A percentile compares a stretch with the other conserved stretches of the same genome.
Evolutionary conservation across 805 yeast species (phyloP).

Genomic region (Hanseniaspora thailandica): DNA sequence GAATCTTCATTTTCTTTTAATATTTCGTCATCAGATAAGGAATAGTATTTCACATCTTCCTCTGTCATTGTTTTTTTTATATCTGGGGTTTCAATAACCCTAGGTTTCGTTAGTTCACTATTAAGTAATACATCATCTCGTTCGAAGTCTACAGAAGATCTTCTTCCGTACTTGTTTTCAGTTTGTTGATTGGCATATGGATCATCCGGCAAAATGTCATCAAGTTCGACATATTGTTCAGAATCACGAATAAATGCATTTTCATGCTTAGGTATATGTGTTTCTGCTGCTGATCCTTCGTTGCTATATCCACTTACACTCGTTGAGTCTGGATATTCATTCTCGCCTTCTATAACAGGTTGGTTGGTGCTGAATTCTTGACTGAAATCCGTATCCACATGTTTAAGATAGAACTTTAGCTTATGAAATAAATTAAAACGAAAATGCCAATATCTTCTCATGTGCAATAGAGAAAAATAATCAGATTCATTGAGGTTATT

Average conservation of each 20-base stretch:
- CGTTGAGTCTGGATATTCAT: neutral
- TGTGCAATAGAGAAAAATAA: neutral
- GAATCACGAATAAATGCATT: neutral
- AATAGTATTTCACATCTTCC: neutral
- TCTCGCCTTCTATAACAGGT: neutral
- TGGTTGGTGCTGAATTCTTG: neutral
- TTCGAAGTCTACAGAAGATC: neutral
- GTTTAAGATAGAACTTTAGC: neutral
- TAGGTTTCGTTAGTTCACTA: neutral
- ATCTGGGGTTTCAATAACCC: neutral
- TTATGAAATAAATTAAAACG: constrained; percentile 11
- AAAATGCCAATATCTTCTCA: constrained; percentile 10
- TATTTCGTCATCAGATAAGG: constrained; percentile 19
- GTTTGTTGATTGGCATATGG: neutral
- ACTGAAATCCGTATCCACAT: neutral
- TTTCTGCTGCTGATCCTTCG: neutral
- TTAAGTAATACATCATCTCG: neutral
- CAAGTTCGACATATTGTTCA: neutral
- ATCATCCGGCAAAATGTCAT: neutral
- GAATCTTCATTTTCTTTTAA: constrained; percentile 15
- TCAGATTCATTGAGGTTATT: constrained; percentile 5
- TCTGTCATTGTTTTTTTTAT: neutral
- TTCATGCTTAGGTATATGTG: neutral
- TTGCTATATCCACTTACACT: neutral
- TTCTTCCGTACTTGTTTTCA: neutral